Conservation (phyloP, 352 stramenopile species). For the Phytopythium delawarense region DNA sequence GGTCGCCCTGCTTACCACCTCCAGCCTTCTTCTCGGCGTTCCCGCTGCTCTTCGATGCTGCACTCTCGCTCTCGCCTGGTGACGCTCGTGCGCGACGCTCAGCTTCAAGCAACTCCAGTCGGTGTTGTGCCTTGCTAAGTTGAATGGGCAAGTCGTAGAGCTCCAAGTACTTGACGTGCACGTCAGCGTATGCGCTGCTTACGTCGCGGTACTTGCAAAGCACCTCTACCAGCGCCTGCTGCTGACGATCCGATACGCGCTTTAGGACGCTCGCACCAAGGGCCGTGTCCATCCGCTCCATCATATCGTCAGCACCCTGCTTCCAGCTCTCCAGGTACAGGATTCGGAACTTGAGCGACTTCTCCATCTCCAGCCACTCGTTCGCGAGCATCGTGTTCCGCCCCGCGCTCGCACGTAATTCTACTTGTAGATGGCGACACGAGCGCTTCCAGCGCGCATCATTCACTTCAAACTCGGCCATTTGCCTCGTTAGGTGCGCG, state of each 20-base stretch:
- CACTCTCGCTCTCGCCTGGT: background rate
- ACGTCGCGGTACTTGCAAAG: slow-evolving; percentile 38
- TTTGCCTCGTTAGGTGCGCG: slow-evolving; percentile 68
- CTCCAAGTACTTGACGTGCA: slow-evolving; percentile 48
- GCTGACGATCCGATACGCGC: slow-evolving; percentile 38
- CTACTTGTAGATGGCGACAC: slow-evolving; percentile 41
- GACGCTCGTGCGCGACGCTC: slow-evolving; percentile 17
- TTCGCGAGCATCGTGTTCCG: slow-evolving; percentile 39
- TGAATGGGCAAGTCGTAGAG: slow-evolving; percentile 43
- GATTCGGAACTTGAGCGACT: slow-evolving; percentile 81
- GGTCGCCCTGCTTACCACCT: background rate
- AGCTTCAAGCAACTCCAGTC: slow-evolving; percentile 42
- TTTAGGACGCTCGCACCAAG: slow-evolving; percentile 59
- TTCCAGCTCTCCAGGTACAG: slow-evolving; percentile 93
- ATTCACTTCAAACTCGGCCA: slow-evolving; percentile 82
- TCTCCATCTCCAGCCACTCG: slow-evolving; percentile 88
- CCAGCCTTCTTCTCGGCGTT: background rate
- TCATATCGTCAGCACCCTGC: slow-evolving; percentile 52
- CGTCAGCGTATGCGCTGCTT: slow-evolving; percentile 33
- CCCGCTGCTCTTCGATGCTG: background rate
- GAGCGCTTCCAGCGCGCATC: slow-evolving; percentile 69
- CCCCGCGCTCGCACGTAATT: slow-evolving; percentile 30
- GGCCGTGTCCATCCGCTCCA: slow-evolving; percentile 56
- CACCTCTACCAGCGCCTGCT: slow-evolving; percentile 23
- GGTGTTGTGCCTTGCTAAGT: slow-evolving; percentile 40